Evolutionary conservation across 768 basidiomycete species (phyloP).

Genomic region (Tremella fuciformis): DNA sequence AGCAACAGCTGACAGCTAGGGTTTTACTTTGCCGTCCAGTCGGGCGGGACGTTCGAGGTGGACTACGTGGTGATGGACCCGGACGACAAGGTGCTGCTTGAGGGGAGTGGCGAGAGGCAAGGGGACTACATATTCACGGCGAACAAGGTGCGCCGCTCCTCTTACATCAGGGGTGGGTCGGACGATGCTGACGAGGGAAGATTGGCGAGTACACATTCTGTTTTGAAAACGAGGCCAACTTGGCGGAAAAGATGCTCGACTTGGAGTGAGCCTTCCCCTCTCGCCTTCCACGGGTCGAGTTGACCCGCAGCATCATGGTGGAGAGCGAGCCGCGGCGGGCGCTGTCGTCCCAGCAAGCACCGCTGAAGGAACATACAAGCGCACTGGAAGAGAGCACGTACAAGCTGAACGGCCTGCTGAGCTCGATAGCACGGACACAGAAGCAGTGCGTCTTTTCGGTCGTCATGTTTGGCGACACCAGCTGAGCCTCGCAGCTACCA

Average conservation of each 20-base stretch:
- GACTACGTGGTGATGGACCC: slow-evolving; percentile 93
- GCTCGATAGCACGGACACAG: slow-evolving; percentile 87
- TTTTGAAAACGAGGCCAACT: slow-evolving; percentile 96
- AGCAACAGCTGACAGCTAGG: slow-evolving; percentile 51
- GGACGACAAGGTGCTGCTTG: slow-evolving; percentile 77
- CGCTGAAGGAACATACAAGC: slow-evolving; percentile 83
- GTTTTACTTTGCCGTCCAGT: slow-evolving; percentile 99
- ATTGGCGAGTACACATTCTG: slow-evolving; percentile 70
- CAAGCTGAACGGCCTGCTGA: slow-evolving; percentile 78
- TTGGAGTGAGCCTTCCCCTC: slow-evolving; percentile 55
- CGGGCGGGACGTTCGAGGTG: slow-evolving; percentile 93
- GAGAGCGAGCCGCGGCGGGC: slow-evolving; percentile 93
- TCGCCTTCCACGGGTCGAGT: background rate
- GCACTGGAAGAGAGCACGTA: slow-evolving; percentile 94
- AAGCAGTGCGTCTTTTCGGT: slow-evolving; percentile 62
- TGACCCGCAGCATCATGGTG: slow-evolving; percentile 87
- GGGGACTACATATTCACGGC: slow-evolving; percentile 98
- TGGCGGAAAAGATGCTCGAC: slow-evolving; percentile 75
- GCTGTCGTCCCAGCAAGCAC: slow-evolving; percentile 76
- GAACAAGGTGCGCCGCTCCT: slow-evolving; percentile 58
- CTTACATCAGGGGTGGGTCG: background rate
- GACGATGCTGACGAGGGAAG: slow-evolving; percentile 20
- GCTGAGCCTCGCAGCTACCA: slow-evolving; percentile 65
- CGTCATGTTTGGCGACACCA: background rate
- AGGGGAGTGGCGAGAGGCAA: slow-evolving; percentile 83